Conservation (phyloP, 768 basidiomycete species). For the Termitomyces sp. region DNA sequence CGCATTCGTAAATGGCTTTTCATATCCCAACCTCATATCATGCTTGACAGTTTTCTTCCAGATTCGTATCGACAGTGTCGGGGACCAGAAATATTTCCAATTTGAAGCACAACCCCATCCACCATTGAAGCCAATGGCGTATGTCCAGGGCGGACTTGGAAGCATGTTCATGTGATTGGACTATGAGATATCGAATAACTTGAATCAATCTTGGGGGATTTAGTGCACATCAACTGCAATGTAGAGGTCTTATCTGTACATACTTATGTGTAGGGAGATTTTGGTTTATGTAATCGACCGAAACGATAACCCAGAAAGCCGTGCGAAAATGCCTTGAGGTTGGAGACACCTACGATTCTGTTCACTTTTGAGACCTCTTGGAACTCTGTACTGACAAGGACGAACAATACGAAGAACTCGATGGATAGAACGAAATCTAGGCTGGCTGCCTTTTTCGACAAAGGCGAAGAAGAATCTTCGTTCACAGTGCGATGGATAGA, state of each 20-base stretch:
- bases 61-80: conserved; percentile 80
- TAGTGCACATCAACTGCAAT: background rate
- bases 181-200: too few species aligned
- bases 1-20: conserved; percentile 61
- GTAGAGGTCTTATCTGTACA: background rate
- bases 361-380: background rate
- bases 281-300: background rate
- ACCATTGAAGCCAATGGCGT: conserved; percentile 91
- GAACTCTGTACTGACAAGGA: background rate
- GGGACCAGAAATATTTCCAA: conserved; percentile 67
- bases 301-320: background rate
- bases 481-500: conserved; percentile 90
- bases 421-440: conserved; percentile 66
- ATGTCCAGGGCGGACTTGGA: conserved; percentile 60
- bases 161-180: conserved; percentile 57
- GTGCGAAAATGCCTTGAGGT: background rate
- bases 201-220: conserved; percentile 4
- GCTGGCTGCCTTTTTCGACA: conserved; percentile 78
- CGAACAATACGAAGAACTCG: background rate
- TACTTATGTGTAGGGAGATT: background rate
- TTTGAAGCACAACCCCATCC: conserved; percentile 89
- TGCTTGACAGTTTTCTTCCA: conserved; percentile 21
- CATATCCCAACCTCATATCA: background rate
- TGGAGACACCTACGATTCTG: background rate
- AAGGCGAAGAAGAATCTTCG: conserved; percentile 79